Conservation (phyloP, 2,329 filamentous ascomycete species). For the Hymenoscyphus infarciens region DNA sequence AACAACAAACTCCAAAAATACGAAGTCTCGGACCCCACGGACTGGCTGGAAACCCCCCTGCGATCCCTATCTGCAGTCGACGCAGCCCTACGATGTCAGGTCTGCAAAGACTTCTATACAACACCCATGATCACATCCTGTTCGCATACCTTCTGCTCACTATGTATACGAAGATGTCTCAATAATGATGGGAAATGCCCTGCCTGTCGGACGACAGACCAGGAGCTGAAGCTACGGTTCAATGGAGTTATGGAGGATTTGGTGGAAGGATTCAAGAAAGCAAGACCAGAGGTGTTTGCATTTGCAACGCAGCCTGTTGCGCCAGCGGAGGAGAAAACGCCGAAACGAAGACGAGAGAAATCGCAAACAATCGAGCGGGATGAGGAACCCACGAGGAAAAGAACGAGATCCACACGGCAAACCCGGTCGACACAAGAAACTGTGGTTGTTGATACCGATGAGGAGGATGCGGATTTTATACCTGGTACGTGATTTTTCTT, state of each 20-base stretch:
- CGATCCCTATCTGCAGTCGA: slow-evolving; percentile 68
- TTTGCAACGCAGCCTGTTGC: slow-evolving; percentile 53
- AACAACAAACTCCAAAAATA: slow-evolving; percentile 13
- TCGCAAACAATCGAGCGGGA: slow-evolving; percentile 28
- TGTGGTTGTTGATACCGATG: slow-evolving; percentile 31
- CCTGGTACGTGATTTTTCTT: slow-evolving; percentile 26
- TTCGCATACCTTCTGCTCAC: slow-evolving; percentile 92
- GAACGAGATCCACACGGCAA: slow-evolving; percentile 49
- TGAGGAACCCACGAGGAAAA: slow-evolving; percentile 42
- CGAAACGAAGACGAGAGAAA: slow-evolving; percentile 52
- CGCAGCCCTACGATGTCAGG: slow-evolving; percentile 83
- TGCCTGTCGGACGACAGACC: slow-evolving; percentile 71
- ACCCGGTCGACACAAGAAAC: slow-evolving; percentile 40
- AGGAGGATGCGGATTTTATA: slow-evolving; percentile 30
- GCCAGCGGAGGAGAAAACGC: slow-evolving; percentile 25
- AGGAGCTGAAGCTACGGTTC: slow-evolving; percentile 77
- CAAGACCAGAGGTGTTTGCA: slow-evolving; percentile 58
- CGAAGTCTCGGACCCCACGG: slow-evolving; percentile 71
- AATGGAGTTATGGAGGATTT: slow-evolving; percentile 86
- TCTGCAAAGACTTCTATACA: slow-evolving; percentile 96
- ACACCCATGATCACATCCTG: slow-evolving; percentile 95
- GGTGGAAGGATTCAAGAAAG: slow-evolving; percentile 70
- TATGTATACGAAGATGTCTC: slow-evolving; percentile 87
- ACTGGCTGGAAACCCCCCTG: slow-evolving; percentile 74
- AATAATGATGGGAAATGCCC: slow-evolving; percentile 84